phyloP scores from a whole-genome alignment of 495 filamentous ascomycete species.

The Tetracladium setigerum region DNA sequence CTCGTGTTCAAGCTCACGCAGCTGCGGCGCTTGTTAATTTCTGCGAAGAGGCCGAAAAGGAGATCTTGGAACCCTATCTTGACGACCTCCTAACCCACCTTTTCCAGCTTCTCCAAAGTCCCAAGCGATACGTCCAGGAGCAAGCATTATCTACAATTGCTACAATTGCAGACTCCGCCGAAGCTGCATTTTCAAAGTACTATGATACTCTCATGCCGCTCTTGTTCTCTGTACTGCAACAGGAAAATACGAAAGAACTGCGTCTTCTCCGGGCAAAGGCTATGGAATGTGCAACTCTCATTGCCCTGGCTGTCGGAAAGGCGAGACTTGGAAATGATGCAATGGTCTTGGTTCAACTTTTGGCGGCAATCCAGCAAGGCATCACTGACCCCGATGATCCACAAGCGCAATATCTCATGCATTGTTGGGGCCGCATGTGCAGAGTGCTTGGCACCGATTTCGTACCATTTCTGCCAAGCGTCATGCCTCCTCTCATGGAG shows the following conservation, averaged over 20 bases:
- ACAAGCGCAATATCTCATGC: constrained; percentile 92
- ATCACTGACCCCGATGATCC: constrained; percentile 93
- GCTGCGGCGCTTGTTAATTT: constrained; percentile 98
- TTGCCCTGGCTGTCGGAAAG: constrained; percentile 91
- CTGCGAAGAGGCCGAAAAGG: constrained; percentile 96
- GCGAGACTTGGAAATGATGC: constrained; percentile 86
- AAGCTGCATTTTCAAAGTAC: constrained; percentile 91
- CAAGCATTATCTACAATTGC: constrained; percentile 97
- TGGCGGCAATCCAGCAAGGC: constrained; percentile 78
- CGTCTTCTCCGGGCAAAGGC: constrained; percentile 90
- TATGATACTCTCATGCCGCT: constrained; percentile 94
- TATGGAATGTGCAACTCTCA: constrained; percentile 98
- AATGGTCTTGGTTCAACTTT: constrained; percentile 71
- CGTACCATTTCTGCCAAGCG: constrained; percentile 80
- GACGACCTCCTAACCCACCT: constrained; percentile 78
- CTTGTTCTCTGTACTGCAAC: constrained; percentile 77
- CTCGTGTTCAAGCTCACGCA: constrained; percentile 92
- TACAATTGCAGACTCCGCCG: constrained; percentile 96
- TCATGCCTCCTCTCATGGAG: constrained; percentile 90
- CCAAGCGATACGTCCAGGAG: constrained; percentile 94
- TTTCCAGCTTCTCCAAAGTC: constrained; percentile 75
- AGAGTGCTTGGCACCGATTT: constrained; percentile 87
- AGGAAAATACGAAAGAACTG: constrained; percentile 88
- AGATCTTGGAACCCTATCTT: constrained; percentile 86
- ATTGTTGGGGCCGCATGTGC: constrained; percentile 99